Evolutionary conservation across 306 rosid genomes (phyloP).

Genomic region (Pterocarpus macrocarpus): DNA sequence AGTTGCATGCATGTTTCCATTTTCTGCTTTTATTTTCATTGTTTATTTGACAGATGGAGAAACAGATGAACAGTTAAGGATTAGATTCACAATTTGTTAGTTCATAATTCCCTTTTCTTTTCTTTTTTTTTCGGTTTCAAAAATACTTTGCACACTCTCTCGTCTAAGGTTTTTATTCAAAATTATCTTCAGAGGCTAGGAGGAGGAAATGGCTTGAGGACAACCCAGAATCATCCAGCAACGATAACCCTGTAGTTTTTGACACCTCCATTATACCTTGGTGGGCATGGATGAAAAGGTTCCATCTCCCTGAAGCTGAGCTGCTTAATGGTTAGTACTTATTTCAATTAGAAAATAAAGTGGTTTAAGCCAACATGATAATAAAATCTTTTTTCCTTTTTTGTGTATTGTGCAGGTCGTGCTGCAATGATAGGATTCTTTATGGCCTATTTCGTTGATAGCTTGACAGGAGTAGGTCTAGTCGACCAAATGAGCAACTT

Average conservation of each 20-base stretch:
- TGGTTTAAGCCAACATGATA: background rate
- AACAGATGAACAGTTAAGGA: no score
- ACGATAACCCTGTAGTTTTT: conserved; percentile 72
- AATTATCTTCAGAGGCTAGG: conserved; percentile 68
- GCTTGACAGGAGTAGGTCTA: conserved; percentile 90
- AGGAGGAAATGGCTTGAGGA: conserved; percentile 84
- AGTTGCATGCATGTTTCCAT: no score
- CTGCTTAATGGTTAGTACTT: conserved; percentile 72
- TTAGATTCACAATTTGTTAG: no score
- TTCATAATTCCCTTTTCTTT: no score
- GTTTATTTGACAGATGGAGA: no score
- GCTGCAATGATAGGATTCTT: conserved; percentile 65
- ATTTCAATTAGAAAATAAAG: background rate
- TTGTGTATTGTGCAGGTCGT: conserved; percentile 44
- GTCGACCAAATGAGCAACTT: conserved; percentile 86
- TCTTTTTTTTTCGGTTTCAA: no score
- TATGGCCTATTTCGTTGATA: conserved; percentile 85
- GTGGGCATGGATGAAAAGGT: conserved; percentile 93
- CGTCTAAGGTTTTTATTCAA: conserved; percentile 19
- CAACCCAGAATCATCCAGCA: conserved; percentile 73
- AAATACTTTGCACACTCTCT: background rate
- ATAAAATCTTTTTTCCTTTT: background rate
- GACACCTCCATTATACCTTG: conserved; percentile 82
- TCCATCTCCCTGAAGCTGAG: conserved; percentile 92
- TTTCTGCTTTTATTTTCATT: no score